Percentiles rank a stretch among this genome's conserved stretches.
Conservation (phyloP, 2,329 filamentous ascomycete species). For the Colletotrichum incanum region DNA sequence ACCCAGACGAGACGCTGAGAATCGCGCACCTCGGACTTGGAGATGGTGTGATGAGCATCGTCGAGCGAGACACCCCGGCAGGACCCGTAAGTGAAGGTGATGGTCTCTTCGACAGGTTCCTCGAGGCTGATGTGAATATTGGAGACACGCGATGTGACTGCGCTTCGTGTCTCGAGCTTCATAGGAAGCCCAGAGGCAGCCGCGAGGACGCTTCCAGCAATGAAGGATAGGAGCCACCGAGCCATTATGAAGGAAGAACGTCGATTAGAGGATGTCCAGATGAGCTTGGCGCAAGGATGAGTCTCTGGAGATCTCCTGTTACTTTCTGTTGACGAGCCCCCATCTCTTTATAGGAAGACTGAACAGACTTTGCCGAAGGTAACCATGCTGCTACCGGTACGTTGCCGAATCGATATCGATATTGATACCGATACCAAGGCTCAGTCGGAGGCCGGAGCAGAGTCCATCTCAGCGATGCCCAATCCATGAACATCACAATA, state of each 20-base stretch:
- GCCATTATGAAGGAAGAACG: constrained; percentile 33
- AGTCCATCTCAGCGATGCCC: not conserved
- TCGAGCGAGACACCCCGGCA: constrained; percentile 40
- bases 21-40: constrained; percentile 41
- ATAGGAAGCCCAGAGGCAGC: constrained; percentile 47
- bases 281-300: constrained; percentile 26
- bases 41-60: constrained; percentile 45
- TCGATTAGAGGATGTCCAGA: constrained; percentile 14
- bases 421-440: constrained; percentile 4
- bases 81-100: constrained; percentile 47
- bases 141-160: constrained; percentile 53
- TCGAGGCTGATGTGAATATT: constrained; percentile 49
- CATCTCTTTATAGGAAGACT: constrained; percentile 27
- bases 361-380: not conserved
- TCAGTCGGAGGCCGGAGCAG: not conserved
- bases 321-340: not conserved
- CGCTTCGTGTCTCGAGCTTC: constrained; percentile 54
- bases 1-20: constrained; percentile 48
- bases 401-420: not conserved
- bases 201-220: constrained; percentile 38
- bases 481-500: constrained; percentile 32
- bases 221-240: constrained; percentile 40
- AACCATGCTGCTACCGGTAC: constrained; percentile 9
- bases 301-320: constrained; percentile 4
- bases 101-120: constrained; percentile 41